Base-by-base conservation (phyloP, 371 early-diverging fungal species). In the Lichtheimia corymbifera region DNA sequence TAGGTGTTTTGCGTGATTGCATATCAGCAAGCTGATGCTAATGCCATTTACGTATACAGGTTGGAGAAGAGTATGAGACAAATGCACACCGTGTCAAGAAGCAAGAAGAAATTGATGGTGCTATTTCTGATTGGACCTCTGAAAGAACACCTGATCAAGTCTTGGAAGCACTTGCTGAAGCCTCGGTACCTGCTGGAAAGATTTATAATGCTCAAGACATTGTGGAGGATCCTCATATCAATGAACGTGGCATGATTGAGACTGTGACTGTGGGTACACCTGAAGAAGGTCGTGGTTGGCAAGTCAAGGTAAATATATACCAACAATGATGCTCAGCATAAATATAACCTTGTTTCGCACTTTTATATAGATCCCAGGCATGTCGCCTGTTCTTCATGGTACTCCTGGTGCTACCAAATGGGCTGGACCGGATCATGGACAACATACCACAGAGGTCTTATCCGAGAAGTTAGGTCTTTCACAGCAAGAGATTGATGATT, bases 201-300 rank as follows among this genome's bases (percentile, higher is more conserved):
- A 84, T 84, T 9, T 83, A 84, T 54, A 76, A 76, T 55, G 77
- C 77, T n/a, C 62, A 73, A 22, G 85, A 84, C 62, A 75, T 84
- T 43, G 72, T 80, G n/a, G 70, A 77, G 51, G 83, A 84, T 61
- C 72, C 71, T 17, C 84, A 84, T 56, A 66, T 77, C 20, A 67
- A 74, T 54, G 81, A 77, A 35, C 72, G 84, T 53, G 76, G 72
- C n/a, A 77, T 80, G 79, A 70, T 82, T 50, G 82, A 84, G 51
- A 64, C 30, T 7, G 67, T 82, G 6, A 64, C 60, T 1, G 73
- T 84, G n/a, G 74, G 74, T 20, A 71, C 66, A 2, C 55, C 66
- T 41, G 71, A 69, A 52, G 73, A 74, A 53, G 72, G 78, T 15
- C 58, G 69, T 47, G 80, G 77, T 18, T 82, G 73, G 74, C 49